phyloP scores from a whole-genome alignment of 306 rosid genomes.

The Quercus bicolor region DNA sequence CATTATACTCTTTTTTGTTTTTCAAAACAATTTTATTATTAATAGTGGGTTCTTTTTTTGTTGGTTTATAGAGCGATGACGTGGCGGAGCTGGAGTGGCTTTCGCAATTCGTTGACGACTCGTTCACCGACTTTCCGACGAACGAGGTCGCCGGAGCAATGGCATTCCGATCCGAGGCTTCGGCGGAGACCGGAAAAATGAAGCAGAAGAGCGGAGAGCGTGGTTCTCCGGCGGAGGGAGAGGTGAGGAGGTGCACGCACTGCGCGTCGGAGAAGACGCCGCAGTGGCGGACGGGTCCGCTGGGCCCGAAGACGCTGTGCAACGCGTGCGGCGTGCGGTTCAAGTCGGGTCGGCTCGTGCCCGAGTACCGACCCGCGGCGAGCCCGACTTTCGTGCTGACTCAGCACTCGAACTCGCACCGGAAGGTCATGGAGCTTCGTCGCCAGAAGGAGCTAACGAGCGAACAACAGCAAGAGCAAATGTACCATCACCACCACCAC shows the following conservation, averaged over 20 bases:
- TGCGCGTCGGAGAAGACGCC: conserved; percentile 64
- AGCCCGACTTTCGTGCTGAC: conserved; percentile 61
- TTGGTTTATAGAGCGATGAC: conserved; percentile 25
- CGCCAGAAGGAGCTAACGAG: conserved; percentile 35
- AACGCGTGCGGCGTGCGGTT: conserved; percentile 65
- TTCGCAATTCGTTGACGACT: conserved; percentile 61
- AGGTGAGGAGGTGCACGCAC: conserved; percentile 41
- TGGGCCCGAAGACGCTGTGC: conserved; percentile 68
- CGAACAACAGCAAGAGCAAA: neutral
- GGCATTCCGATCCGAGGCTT: conserved; percentile 13
- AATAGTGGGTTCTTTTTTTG: neutral
- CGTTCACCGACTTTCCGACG: conserved; percentile 32
- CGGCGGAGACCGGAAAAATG: neutral
- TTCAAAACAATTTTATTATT: neutral
- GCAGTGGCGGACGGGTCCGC: conserved; percentile 69
- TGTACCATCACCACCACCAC: conserved; percentile 3
- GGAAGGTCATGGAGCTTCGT: conserved; percentile 60
- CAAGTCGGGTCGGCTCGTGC: conserved; percentile 63
- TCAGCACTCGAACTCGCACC: conserved; percentile 72
- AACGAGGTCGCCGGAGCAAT: neutral
- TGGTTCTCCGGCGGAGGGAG: neutral
- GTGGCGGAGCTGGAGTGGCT: conserved; percentile 66
- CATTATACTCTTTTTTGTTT: neutral
- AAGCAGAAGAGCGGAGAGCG: neutral
- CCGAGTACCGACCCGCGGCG: conserved; percentile 62